Percentiles rank a stretch among this genome's conserved stretches.
Conservation (phyloP, 805 yeast genomes). For the Sugiyamaella chiloensis region DNA sequence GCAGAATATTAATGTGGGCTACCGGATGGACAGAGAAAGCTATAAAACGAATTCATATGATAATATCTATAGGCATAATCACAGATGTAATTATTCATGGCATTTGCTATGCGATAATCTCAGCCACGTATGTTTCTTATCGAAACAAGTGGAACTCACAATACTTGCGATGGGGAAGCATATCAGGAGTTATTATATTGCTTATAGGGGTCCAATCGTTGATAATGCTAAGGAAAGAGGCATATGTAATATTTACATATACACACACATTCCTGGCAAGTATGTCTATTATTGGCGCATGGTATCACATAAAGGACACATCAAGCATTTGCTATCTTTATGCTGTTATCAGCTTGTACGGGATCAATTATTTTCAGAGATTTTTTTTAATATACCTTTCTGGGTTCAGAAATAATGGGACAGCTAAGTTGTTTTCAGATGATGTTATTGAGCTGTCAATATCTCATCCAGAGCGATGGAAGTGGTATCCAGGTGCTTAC, state of each 20-base stretch:
- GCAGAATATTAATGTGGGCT: constrained; percentile 59
- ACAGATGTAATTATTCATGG: constrained; percentile 55
- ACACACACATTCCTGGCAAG: constrained; percentile 55
- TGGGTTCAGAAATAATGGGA: constrained; percentile 44
- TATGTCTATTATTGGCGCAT: constrained; percentile 51
- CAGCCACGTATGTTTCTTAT: no score
- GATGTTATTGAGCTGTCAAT: constrained; percentile 27
- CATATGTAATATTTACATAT: no score
- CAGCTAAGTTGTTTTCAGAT: constrained; percentile 14
- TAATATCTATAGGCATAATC: constrained; percentile 55
- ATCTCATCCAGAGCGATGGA: constrained; percentile 45
- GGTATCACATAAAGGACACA: constrained; percentile 49
- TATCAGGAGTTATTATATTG: no score
- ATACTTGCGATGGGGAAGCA: constrained; percentile 26
- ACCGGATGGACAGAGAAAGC: constrained; percentile 63
- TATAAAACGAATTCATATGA: constrained; percentile 59
- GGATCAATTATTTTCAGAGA: constrained; percentile 59
- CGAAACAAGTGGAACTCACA: no score
- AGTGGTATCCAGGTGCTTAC: constrained; percentile 52
- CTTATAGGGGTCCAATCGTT: no score
- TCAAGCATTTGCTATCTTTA: constrained; percentile 47
- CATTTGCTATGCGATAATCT: constrained; percentile 44
- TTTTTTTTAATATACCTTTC: constrained; percentile 50
- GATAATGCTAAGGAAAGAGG: no score
- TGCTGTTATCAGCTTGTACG: constrained; percentile 64